Percentiles rank a stretch among this genome's conserved stretches.
Conservation (phyloP, 768 basidiomycete species). For the Boletus bicolor region DNA sequence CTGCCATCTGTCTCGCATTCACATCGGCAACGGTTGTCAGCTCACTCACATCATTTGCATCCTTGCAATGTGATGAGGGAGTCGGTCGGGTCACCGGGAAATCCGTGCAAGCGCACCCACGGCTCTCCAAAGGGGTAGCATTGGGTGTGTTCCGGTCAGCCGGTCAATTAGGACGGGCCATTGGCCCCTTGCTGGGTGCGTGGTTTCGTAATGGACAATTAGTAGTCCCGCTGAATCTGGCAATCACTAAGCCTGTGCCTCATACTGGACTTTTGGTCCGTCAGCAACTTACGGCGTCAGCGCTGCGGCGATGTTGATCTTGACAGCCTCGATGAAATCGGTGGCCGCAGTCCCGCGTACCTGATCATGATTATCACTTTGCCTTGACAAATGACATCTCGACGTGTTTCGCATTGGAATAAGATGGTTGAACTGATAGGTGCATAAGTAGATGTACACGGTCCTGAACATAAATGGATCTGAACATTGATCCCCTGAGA, state of each 20-base stretch:
- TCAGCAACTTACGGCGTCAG: slow-evolving; percentile 67
- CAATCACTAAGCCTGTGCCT: slow-evolving; percentile 62
- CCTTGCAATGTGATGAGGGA: slow-evolving; percentile 82
- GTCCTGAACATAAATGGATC: slow-evolving; percentile 1
- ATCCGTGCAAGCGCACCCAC: slow-evolving; percentile 50
- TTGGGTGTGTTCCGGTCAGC: slow-evolving; percentile 84
- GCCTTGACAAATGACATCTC: neutral
- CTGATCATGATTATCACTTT: slow-evolving; percentile 10
- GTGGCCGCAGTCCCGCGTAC: slow-evolving; percentile 29
- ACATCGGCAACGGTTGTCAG: slow-evolving; percentile 96
- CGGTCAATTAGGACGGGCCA: slow-evolving; percentile 92
- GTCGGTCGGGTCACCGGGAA: slow-evolving; percentile 58
- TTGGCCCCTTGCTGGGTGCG: slow-evolving; percentile 88
- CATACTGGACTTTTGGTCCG: slow-evolving; percentile 88
- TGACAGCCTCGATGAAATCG: slow-evolving; percentile 57
- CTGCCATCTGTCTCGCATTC: slow-evolving; percentile 85
- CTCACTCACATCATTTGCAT: slow-evolving; percentile 86
- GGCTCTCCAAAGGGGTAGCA: slow-evolving; percentile 80
- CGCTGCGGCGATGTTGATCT: slow-evolving; percentile 59
- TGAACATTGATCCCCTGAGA: neutral
- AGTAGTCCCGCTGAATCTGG: slow-evolving; percentile 10
- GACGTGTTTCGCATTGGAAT: slow-evolving; percentile 5
- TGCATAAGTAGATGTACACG: neutral
- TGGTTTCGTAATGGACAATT: slow-evolving; percentile 3
- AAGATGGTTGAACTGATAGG: neutral